These are phyloP conservation scores for Coemansia sp. DNA, from an alignment of 192 early-diverging fungal species.

Conservation along the genomic window DNA sequence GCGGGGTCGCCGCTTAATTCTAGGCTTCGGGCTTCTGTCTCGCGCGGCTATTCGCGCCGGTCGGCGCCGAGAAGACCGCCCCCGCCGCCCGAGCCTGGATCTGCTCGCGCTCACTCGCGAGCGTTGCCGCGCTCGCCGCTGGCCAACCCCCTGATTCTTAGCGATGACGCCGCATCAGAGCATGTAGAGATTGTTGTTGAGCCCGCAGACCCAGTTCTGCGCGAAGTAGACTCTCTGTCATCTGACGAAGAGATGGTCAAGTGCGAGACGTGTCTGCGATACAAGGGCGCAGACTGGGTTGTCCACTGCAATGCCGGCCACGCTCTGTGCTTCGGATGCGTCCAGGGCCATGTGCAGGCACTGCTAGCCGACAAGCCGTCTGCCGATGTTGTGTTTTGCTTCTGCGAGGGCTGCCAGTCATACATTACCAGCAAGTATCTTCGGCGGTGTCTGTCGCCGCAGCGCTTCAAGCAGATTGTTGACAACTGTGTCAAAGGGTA, in stretches of 20 bases:
- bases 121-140: constrained; percentile 44
- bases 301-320: constrained; percentile 27
- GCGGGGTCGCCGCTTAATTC: background rate
- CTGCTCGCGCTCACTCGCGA: constrained; percentile 12
- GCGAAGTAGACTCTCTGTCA: background rate
- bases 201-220: background rate
- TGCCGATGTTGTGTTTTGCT: constrained; percentile 15
- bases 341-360: constrained; percentile 29
- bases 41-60: background rate
- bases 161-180: background rate
- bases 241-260: constrained; percentile 27
- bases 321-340: constrained; percentile 42
- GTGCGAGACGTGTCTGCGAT: constrained; percentile 29
- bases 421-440: constrained; percentile 17
- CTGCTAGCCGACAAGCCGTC: constrained; percentile 5
- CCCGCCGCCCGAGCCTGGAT: background rate
- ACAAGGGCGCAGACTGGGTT: constrained; percentile 30
- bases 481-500: constrained; percentile 11
- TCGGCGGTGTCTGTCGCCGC: constrained; percentile 40
- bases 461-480: constrained; percentile 32
- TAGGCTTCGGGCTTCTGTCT: background rate
- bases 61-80: background rate
- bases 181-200: background rate
- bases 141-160: constrained; percentile 24
- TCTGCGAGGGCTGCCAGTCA: constrained; percentile 10